Base-by-base conservation (phyloP, 495 filamentous ascomycete species). In the Penicillium lagena region DNA sequence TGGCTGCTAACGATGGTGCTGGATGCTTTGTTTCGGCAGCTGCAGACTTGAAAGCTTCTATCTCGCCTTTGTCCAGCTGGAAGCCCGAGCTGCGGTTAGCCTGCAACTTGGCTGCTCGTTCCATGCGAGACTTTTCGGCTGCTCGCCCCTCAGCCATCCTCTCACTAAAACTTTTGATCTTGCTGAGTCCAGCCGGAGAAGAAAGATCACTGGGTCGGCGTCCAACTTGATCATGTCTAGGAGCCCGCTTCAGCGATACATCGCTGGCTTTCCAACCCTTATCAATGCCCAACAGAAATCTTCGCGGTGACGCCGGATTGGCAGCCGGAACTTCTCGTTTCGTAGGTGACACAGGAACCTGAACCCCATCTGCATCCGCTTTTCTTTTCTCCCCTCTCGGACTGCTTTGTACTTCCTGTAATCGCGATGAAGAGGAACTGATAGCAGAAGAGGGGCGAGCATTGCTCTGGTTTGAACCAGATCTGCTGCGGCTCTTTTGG, bases 231-330 rank as follows among this genome's bases (percentile, higher is more conserved):
- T 22, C 22, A 22, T 22, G 3, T 22, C 55, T 69, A 28, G 85
- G 78, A 0, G 88, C 82, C 48, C 88, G 74, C 57, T 85, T 89
- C 28, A 98, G 64, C 4, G 91, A 96, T 33, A 98, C 77, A 57
- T 96, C 89, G 33, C 76, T 78, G 7, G 85, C 90, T 48, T 75
- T 85, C 34, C 88, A 71, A 1, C 89, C 89, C 58, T 93, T 94
- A 59, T 96, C 90, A 37, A 98, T 94, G 2, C 94, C 93, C 9
- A 98, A 64, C 9, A 89, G 56, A 14, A 89, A 79, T 49, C 94
- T 76, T 17, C 84, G 79, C 9, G 93, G 93, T 5, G 89, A 95
- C 35, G 68, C 77, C n/a, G 80, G 82, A 5, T 77, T 66, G 9
- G 73, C 60, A 0, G 63, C 47, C 8, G 70, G 50, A 22, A 68